These are phyloP conservation scores for Penicillium waksmanii DNA, from an alignment of 495 filamentous ascomycete genomes.

Conservation along the genomic window DNA sequence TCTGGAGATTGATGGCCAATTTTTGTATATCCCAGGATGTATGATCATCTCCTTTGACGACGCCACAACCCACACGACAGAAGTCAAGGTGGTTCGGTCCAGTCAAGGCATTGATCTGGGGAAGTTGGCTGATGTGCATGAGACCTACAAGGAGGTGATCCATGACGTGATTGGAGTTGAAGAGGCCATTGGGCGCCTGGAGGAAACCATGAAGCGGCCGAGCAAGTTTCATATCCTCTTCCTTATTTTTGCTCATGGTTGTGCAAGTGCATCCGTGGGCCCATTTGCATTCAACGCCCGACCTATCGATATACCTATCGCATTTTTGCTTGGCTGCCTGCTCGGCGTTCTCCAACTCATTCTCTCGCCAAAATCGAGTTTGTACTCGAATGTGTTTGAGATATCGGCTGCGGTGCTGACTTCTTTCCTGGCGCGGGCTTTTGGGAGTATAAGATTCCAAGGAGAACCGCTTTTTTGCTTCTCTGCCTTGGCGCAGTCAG, in stretches of 20 bases:
- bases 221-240: slow-evolving; percentile 71
- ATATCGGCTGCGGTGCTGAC: slow-evolving; percentile 84
- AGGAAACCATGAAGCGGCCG: slow-evolving; percentile 64
- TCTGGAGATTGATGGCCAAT: slow-evolving; percentile 88
- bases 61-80: slow-evolving; percentile 83
- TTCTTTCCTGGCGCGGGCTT: slow-evolving; percentile 85
- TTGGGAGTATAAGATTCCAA: slow-evolving; percentile 72
- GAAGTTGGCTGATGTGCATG: slow-evolving; percentile 80
- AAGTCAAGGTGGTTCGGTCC: slow-evolving; percentile 83
- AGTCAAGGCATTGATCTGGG: slow-evolving; percentile 82
- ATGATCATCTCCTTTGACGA: slow-evolving; percentile 98
- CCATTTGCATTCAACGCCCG: slow-evolving; percentile 91
- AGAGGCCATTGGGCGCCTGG: slow-evolving; percentile 73
- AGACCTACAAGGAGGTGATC: slow-evolving; percentile 91
- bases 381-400: slow-evolving; percentile 87
- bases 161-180: slow-evolving; percentile 86
- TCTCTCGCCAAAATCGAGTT: slow-evolving; percentile 74
- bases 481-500: slow-evolving; percentile 85
- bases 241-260: slow-evolving; percentile 80
- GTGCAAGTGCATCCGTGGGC: slow-evolving; percentile 77
- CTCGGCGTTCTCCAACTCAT: slow-evolving; percentile 83
- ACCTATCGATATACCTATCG: slow-evolving; percentile 84
- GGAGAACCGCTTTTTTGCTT: slow-evolving; percentile 81
- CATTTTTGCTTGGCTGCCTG: slow-evolving; percentile 82
- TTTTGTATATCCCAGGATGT: slow-evolving; percentile 88